phyloP scores from a whole-genome alignment of 169 alveolate species.

The Perkinsus marinus region DNA sequence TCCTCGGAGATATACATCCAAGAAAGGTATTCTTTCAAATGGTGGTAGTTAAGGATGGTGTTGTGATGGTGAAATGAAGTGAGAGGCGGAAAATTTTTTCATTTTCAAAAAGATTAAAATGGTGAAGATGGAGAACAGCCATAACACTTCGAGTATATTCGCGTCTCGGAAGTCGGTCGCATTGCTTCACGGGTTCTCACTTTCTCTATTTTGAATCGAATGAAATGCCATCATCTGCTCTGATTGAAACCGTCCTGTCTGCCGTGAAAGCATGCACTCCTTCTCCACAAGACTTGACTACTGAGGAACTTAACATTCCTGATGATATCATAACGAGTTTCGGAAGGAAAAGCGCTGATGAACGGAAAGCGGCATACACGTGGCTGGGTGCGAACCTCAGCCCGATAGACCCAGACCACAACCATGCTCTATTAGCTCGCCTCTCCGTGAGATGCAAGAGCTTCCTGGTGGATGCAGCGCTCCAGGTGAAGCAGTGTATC shows the following conservation, averaged over 20 bases:
- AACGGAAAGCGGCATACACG: background rate
- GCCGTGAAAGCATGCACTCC: background rate
- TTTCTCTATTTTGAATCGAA: too few species aligned
- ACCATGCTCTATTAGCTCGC: background rate
- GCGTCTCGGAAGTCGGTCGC: too few species aligned
- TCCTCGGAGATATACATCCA: too few species aligned
- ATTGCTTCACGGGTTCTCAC: too few species aligned
- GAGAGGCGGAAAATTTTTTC: too few species aligned
- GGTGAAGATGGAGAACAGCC: too few species aligned
- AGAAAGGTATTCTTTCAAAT: too few species aligned
- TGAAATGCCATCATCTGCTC: too few species aligned
- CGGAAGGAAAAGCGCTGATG: background rate
- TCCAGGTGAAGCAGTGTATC: background rate
- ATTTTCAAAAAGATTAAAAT: too few species aligned
- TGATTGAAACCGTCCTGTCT: background rate
- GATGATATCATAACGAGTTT: background rate
- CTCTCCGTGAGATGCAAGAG: background rate
- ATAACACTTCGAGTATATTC: too few species aligned
- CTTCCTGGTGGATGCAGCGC: background rate
- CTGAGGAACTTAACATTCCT: background rate
- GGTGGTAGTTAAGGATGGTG: too few species aligned
- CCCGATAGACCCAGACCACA: background rate
- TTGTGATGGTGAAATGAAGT: too few species aligned
- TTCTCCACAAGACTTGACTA: background rate
- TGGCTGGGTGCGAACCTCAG: background rate